These are phyloP conservation scores for Agrocybe pediades DNA, from an alignment of 768 basidiomycete genomes.

Conservation along the genomic window DNA sequence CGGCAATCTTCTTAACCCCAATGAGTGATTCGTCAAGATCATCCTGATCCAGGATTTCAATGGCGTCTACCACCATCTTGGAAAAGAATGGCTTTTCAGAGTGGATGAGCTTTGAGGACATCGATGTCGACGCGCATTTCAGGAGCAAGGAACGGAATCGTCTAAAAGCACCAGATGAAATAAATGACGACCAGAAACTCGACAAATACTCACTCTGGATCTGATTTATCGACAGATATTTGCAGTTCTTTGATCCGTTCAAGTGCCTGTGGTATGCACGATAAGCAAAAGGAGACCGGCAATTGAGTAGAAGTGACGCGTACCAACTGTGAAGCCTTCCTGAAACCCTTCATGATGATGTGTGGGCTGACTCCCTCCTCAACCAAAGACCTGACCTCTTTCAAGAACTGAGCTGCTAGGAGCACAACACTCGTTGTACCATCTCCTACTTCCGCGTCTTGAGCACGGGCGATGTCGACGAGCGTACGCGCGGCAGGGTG, in stretches of 20 bases:
- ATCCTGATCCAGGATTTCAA: slow-evolving; percentile 87
- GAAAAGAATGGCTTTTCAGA: slow-evolving; percentile 99
- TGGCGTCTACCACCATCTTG: slow-evolving; percentile 97
- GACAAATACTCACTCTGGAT: slow-evolving; percentile 72
- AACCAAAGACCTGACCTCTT: slow-evolving; percentile 88
- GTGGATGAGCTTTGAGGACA: slow-evolving; percentile 99
- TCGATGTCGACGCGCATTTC: slow-evolving; percentile 98
- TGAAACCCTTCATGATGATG: slow-evolving; percentile 96
- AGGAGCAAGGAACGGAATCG: slow-evolving; percentile 91
- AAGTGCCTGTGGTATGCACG: slow-evolving; percentile 56
- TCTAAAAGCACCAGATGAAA: slow-evolving; percentile 42
- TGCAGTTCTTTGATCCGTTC: slow-evolving; percentile 89
- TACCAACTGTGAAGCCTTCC: slow-evolving; percentile 85
- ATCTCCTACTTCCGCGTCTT: slow-evolving; percentile 98
- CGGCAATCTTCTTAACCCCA: slow-evolving; percentile 96
- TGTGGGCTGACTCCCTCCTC: slow-evolving; percentile 98
- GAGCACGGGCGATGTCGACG: slow-evolving; percentile 96
- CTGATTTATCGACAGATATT: slow-evolving; percentile 83
- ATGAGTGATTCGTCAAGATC: slow-evolving; percentile 96
- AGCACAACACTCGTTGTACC: slow-evolving; percentile 97
- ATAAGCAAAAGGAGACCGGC: slow-evolving; percentile 3
- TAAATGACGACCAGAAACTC: slow-evolving; percentile 2
- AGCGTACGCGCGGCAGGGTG: slow-evolving; percentile 98
- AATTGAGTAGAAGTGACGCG: slow-evolving; percentile 26
- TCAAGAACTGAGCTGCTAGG: slow-evolving; percentile 90